Evolutionary conservation across 1,284 basidiomycete genomes (phyloP).

Genomic region (Tylopilus orsonianus): DNA sequence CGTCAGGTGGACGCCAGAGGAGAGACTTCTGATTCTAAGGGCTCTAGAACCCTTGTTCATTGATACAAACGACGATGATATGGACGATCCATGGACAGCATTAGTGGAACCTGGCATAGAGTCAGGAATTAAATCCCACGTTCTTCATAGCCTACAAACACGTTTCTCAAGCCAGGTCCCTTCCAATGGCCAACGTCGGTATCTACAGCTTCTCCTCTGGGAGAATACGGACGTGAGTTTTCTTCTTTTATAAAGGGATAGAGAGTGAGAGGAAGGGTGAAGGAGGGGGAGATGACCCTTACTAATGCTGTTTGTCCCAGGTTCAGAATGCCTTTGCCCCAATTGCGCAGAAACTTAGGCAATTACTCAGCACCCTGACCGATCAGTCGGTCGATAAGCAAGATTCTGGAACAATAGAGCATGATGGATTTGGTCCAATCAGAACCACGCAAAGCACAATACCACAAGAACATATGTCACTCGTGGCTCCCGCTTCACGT

Average conservation of each 20-base stretch:
- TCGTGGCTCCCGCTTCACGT: conserved; percentile 22
- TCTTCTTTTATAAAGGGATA: no score
- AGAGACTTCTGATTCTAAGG: conserved; percentile 60
- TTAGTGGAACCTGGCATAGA: conserved; percentile 60
- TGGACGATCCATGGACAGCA: conserved; percentile 47
- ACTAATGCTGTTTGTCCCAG: conserved; percentile 35
- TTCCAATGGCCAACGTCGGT: conserved; percentile 24
- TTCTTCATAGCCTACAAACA: conserved; percentile 41
- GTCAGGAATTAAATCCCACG: conserved; percentile 65
- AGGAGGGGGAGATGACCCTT: no score
- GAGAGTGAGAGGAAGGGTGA: no score
- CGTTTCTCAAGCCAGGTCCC: conserved; percentile 10
- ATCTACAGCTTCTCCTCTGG: conserved; percentile 58
- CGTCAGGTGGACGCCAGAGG: conserved; percentile 55
- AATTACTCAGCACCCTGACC: conserved; percentile 35
- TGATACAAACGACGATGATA: conserved; percentile 26
- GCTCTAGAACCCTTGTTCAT: conserved; percentile 65
- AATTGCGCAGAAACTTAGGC: conserved; percentile 40
- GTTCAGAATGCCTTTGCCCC: conserved; percentile 52
- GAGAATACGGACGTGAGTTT: conserved; percentile 57
- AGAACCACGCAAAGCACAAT: conserved; percentile 39
- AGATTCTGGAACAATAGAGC: conserved; percentile 38
- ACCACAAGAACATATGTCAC: conserved; percentile 20
- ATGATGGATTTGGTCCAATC: conserved; percentile 69
- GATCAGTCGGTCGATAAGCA: conserved; percentile 21